These are phyloP conservation scores for Hypoxylon sp. DNA, from an alignment of 2,329 filamentous ascomycete genomes.

Conservation along the genomic window DNA sequence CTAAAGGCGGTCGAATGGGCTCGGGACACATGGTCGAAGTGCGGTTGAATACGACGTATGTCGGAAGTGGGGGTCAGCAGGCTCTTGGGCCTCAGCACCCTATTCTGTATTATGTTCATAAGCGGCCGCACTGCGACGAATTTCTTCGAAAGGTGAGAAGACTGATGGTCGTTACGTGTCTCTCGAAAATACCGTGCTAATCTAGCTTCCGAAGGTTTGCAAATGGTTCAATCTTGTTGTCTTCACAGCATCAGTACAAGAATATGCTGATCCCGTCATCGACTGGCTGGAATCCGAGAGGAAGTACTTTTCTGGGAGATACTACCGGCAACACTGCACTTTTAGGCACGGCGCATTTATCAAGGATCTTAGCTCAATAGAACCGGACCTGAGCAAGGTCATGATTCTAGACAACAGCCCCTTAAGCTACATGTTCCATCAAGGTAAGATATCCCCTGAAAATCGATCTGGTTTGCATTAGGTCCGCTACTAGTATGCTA, in stretches of 20 bases:
- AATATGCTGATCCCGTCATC: constrained; percentile 98
- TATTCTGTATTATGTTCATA: constrained; percentile 98
- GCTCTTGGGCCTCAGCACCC: constrained; percentile 88
- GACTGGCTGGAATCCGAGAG: constrained; percentile 98
- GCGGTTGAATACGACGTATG: constrained; percentile 80
- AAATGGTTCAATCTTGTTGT: constrained; percentile 99
- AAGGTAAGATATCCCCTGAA: constrained; percentile 73
- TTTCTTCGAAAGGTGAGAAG: constrained; percentile 83
- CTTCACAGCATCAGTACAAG: constrained; percentile 97
- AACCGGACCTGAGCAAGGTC: constrained; percentile 96
- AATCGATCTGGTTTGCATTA: constrained; percentile 13
- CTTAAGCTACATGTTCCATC: constrained; percentile 97
- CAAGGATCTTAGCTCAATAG: constrained; percentile 95
- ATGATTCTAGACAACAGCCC: constrained; percentile 99
- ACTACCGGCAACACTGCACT: constrained; percentile 98
- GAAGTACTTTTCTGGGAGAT: constrained; percentile 94
- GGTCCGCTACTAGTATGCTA: constrained; percentile 31
- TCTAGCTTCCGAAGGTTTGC: constrained; percentile 71
- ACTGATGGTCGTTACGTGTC: constrained; percentile 1
- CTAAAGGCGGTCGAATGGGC: constrained; percentile 94
- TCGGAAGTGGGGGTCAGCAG: constrained; percentile 76
- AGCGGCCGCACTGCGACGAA: constrained; percentile 96
- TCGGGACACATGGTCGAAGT: constrained; percentile 99
- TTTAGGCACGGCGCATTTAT: constrained; percentile 96
- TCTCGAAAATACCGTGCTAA: constrained; percentile 44